A percentile compares a stretch with the other conserved stretches of the same genome.
phyloP scores from a whole-genome alignment of 192 early-diverging fungal species.

The Coemansia sp. region DNA sequence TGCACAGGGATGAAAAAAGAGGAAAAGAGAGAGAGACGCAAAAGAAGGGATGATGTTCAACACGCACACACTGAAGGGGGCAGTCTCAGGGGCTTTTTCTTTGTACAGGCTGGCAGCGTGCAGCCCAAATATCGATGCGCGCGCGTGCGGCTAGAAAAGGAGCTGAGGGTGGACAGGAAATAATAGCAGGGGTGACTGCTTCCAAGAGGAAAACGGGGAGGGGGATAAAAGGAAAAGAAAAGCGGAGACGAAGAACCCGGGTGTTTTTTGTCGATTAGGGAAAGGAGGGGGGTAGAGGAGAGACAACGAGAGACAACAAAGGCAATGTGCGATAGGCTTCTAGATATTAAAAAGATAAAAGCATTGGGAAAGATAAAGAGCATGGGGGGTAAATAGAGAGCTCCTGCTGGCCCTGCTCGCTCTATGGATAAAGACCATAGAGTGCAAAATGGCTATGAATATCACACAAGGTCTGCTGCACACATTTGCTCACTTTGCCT shows the following conservation, averaged over 20 bases:
- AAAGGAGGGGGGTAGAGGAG: neutral
- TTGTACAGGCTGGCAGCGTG: neutral
- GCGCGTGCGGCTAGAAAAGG: constrained; percentile 10
- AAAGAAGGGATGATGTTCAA: neutral
- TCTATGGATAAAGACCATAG: neutral
- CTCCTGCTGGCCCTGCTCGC: neutral
- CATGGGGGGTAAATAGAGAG: neutral
- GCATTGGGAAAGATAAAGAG: neutral
- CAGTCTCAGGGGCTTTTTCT: neutral
- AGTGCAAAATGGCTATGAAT: neutral
- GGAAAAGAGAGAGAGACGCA: neutral
- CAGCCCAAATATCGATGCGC: constrained; percentile 7
- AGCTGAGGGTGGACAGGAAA: constrained; percentile 3
- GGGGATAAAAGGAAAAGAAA: constrained; percentile 11
- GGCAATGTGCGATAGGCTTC: neutral
- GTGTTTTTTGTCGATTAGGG: constrained; percentile 6
- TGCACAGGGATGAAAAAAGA: constrained; percentile 3
- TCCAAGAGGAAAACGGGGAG: constrained; percentile 7
- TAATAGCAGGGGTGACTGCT: constrained; percentile 22
- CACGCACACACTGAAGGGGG: neutral
- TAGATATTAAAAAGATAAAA: constrained; percentile 3
- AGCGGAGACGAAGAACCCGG: constrained; percentile 14
- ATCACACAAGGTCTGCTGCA: neutral
- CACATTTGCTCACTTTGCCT: neutral
- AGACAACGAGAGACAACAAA: constrained; percentile 2